Evolutionary conservation across 2,329 filamentous ascomycete species (phyloP).

Genomic region (Neospermospora avenae): DNA sequence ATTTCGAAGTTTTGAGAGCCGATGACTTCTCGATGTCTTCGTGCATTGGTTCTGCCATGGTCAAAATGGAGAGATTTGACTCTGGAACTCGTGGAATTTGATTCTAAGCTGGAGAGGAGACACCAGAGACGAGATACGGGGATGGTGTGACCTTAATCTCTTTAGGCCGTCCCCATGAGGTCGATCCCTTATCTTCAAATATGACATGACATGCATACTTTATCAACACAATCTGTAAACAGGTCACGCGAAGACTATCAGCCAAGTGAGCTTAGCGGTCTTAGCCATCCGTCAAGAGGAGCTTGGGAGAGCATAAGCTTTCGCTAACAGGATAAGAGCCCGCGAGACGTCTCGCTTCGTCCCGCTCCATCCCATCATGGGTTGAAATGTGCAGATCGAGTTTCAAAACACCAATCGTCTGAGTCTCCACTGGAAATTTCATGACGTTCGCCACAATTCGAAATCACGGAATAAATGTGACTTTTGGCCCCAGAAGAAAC

Average conservation of each 20-base stretch:
- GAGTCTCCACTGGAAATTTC: neutral
- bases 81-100: neutral
- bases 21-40: constrained; percentile 9
- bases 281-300: neutral
- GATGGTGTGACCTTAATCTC: neutral
- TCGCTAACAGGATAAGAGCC: neutral
- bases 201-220: neutral
- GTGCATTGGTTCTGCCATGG: neutral
- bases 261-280: constrained; percentile 1
- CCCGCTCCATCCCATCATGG: neutral
- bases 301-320: constrained; percentile 3
- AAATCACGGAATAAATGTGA: neutral
- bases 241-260: neutral
- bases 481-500: neutral
- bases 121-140: neutral
- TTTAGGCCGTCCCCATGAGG: neutral
- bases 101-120: neutral
- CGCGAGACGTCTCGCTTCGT: neutral
- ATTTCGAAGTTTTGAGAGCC: neutral
- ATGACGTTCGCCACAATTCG: neutral
- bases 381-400: neutral
- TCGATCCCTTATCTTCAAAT: neutral
- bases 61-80: neutral
- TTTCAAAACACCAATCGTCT: neutral
- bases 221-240: neutral